A percentile compares a stretch with the other conserved stretches of the same genome.
These are phyloP conservation scores for Exobasidium rhododendri DNA, from an alignment of 1,284 basidiomycete species.

Conservation along the genomic window DNA sequence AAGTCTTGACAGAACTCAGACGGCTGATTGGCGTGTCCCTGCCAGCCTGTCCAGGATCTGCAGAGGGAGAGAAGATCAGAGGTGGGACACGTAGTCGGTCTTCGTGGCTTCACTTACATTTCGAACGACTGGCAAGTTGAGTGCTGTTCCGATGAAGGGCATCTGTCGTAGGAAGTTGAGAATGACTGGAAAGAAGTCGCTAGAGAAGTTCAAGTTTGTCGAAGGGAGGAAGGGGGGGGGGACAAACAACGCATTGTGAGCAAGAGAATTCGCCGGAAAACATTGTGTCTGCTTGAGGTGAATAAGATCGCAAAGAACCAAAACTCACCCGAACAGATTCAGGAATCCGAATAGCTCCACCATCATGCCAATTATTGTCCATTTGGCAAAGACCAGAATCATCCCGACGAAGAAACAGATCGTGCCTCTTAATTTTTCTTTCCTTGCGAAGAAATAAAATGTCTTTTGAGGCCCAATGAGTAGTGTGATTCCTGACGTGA, in stretches of 20 bases:
- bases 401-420: constrained; percentile 54
- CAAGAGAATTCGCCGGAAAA: neutral
- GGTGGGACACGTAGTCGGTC: neutral
- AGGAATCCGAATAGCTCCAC: constrained; percentile 82
- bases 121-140: constrained; percentile 68
- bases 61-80: neutral
- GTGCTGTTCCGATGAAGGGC: constrained; percentile 81
- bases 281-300: neutral
- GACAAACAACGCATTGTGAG: constrained; percentile 1
- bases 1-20: too few species aligned
- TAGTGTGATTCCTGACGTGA: constrained; percentile 51
- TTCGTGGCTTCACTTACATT: constrained; percentile 42
- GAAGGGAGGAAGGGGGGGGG: neutral
- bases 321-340: constrained; percentile 88
- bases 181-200: constrained; percentile 98
- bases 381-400: constrained; percentile 72
- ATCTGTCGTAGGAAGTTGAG: constrained; percentile 91
- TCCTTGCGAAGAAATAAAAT: constrained; percentile 95
- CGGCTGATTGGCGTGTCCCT: constrained; percentile 56
- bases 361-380: constrained; percentile 87
- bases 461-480: constrained; percentile 66
- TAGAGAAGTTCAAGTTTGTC: constrained; percentile 56
- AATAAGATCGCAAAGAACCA: neutral
- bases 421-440: constrained; percentile 89
- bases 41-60: constrained; percentile 57